Conservation (phyloP, 2,329 filamentous ascomycete genomes). For the Ascochyta rabiei region DNA sequence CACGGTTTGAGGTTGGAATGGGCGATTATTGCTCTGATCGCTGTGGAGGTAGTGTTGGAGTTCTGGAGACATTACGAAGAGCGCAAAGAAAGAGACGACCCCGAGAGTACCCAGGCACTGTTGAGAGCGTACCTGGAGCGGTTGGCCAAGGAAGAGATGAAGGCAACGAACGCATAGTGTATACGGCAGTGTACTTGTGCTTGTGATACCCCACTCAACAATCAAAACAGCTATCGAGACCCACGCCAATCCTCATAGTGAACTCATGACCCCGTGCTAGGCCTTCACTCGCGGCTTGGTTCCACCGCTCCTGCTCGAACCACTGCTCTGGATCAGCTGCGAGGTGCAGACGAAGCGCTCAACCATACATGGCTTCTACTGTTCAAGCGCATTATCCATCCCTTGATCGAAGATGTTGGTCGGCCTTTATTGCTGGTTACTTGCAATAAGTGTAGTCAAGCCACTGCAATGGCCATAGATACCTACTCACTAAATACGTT, state of each 20-base stretch:
- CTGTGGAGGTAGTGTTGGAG: slow-evolving; percentile 90
- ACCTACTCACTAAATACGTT: background rate
- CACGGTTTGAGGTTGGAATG: slow-evolving; percentile 88
- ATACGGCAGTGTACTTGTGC: background rate
- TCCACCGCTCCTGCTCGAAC: too few relatives aligned
- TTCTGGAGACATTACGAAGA: slow-evolving; percentile 75
- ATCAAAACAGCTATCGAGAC: background rate
- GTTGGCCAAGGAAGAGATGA: background rate
- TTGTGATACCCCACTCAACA: slow-evolving; percentile 33
- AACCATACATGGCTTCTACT: background rate
- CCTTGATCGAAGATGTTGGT: background rate
- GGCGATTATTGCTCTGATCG: slow-evolving; percentile 94
- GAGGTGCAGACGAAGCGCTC: too few relatives aligned
- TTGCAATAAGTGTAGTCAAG: too few relatives aligned
- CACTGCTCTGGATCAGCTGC: too few relatives aligned
- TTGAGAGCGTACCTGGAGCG: slow-evolving; percentile 45
- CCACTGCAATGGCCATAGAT: too few relatives aligned
- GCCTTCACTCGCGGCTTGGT: too few relatives aligned
- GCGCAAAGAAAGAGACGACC: slow-evolving; percentile 52
- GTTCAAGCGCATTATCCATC: background rate
- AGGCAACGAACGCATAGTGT: background rate
- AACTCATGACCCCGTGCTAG: background rate
- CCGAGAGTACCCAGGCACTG: slow-evolving; percentile 49
- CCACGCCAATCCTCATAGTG: background rate
- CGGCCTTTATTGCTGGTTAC: background rate